Percentiles rank a stretch among this genome's conserved stretches.
Evolutionary conservation across 2,329 filamentous ascomycete genomes (phyloP).

Genomic region (Neonectria coccinea): DNA sequence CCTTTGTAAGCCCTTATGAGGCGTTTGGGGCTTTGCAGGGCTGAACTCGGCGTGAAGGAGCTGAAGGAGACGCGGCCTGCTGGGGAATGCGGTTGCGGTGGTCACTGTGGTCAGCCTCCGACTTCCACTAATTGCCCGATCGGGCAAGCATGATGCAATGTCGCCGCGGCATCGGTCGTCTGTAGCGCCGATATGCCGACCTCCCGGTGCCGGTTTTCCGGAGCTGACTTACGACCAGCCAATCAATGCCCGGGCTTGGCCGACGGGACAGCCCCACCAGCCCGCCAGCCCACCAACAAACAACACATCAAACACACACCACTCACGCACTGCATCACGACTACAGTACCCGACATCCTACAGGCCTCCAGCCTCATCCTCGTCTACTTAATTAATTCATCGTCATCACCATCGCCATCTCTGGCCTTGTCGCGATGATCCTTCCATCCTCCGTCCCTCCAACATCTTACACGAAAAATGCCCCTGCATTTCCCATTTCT

Average conservation of each 20-base stretch:
- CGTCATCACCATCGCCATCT: background rate
- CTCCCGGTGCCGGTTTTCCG: conserved; percentile 23
- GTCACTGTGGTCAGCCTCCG: background rate
- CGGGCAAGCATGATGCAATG: conserved; percentile 15
- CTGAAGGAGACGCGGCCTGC: background rate
- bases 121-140: conserved; percentile 4
- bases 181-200: conserved; percentile 2
- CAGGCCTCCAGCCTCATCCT: background rate
- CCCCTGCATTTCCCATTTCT: background rate
- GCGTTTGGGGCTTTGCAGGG: background rate
- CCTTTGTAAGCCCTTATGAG: background rate
- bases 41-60: background rate
- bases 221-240: background rate
- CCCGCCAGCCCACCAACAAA: background rate
- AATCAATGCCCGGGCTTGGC: background rate
- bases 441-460: background rate
- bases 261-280: background rate
- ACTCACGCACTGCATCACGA: background rate
- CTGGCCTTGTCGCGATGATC: background rate
- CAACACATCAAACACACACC: background rate
- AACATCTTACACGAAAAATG: background rate
- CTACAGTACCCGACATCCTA: background rate
- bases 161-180: background rate
- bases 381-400: background rate
- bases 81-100: background rate